These are phyloP conservation scores for Bullera alba DNA, from an alignment of 768 basidiomycete species.

Conservation along the genomic window DNA sequence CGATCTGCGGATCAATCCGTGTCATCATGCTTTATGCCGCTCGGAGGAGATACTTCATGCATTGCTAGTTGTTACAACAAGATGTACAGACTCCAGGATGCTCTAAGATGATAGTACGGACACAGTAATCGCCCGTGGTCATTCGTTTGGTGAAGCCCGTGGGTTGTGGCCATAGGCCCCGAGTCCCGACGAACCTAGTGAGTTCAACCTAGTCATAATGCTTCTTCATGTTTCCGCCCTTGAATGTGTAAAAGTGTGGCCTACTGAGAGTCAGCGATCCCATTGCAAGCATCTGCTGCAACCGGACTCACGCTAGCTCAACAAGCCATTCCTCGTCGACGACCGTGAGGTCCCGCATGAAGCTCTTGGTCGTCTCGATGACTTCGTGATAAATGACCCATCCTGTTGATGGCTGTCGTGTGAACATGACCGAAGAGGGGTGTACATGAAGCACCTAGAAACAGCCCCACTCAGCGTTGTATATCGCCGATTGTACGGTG, in stretches of 20 bases:
- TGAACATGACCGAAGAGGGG: conserved; percentile 89
- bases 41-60: no score
- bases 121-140: no score
- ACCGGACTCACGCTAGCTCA: conserved; percentile 44
- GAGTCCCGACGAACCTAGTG: no score
- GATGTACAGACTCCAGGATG: no score
- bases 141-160: no score
- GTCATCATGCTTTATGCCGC: no score
- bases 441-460: conserved; percentile 75
- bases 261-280: conserved; percentile 11
- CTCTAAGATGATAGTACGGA: no score
- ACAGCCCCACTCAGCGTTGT: not conserved
- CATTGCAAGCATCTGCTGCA: not conserved
- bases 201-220: no score
- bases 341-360: conserved; percentile 87
- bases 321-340: conserved; percentile 88
- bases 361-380: conserved; percentile 91
- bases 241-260: conserved; percentile 41
- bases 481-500: not conserved
- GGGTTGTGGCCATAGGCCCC: no score
- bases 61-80: no score
- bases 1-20: no score
- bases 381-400: conserved; percentile 96
- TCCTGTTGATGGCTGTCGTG: conserved; percentile 76
- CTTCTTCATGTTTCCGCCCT: conserved; percentile 34